Conservation (phyloP, 148 eudicot genomes). For the Linanthus parryae region DNA sequence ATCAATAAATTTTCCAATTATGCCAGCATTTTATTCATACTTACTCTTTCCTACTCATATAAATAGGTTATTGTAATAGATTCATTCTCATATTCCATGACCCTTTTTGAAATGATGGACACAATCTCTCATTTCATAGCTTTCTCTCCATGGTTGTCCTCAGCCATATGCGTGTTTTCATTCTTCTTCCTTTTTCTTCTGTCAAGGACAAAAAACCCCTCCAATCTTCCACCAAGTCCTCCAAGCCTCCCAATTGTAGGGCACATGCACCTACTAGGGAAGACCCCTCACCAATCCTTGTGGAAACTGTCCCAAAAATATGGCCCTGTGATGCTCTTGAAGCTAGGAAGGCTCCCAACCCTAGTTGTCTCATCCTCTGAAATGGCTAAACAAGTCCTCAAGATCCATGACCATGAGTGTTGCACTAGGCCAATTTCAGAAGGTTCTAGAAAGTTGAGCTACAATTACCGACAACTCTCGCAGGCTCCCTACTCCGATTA, state of each 20-base stretch:
- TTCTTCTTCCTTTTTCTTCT: background rate
- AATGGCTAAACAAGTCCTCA: slow-evolving; percentile 2
- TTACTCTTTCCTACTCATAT: too few relatives aligned
- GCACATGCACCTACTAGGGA: slow-evolving; percentile 2
- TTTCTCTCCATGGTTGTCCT: background rate
- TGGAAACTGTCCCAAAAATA: slow-evolving; percentile 6
- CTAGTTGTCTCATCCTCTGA: background rate
- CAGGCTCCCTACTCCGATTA: background rate
- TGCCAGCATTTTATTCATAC: too few relatives aligned
- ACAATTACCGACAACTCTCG: background rate
- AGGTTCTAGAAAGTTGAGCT: background rate
- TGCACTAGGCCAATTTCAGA: slow-evolving; percentile 4
- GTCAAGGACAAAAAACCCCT: background rate
- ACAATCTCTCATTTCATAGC: background rate
- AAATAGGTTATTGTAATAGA: too few relatives aligned
- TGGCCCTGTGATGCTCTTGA: slow-evolving; percentile 5
- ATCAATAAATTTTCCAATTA: too few relatives aligned
- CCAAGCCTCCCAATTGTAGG: slow-evolving; percentile 6
- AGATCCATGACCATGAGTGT: background rate
- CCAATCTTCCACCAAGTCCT: slow-evolving; percentile 7
- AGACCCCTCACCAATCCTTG: slow-evolving; percentile 2
- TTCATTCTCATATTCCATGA: too few relatives aligned
- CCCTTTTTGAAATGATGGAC: too few relatives aligned
- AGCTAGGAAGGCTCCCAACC: slow-evolving; percentile 4
- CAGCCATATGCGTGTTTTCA: background rate